Evolutionary conservation across 495 filamentous ascomycete genomes (phyloP).

Genomic region (Lichenothelia convexa): DNA sequence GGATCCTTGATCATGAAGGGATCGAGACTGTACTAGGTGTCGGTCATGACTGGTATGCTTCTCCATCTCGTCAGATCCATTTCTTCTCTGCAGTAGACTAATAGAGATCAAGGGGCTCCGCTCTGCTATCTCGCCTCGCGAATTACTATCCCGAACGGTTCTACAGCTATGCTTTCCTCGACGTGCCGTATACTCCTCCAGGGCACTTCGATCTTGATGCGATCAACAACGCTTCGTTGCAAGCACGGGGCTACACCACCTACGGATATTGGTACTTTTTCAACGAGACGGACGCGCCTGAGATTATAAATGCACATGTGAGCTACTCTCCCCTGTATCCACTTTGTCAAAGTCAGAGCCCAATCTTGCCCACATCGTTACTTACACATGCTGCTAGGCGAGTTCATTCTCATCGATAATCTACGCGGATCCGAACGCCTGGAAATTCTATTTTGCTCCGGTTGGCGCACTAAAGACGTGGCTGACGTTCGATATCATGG

Average conservation of each 20-base stretch:
- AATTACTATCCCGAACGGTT: background rate
- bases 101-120: background rate
- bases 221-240: background rate
- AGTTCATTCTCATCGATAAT: background rate
- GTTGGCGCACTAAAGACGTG: background rate
- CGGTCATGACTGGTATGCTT: constrained; percentile 16
- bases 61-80: background rate
- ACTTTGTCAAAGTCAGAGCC: background rate
- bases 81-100: background rate
- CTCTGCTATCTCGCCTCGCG: background rate
- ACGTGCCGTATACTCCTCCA: background rate
- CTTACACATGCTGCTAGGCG: background rate
- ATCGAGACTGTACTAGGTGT: constrained; percentile 14
- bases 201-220: background rate
- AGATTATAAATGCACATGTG: background rate
- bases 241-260: background rate
- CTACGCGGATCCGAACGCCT: background rate
- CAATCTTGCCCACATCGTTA: background rate
- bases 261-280: background rate
- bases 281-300: background rate
- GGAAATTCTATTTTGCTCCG: background rate
- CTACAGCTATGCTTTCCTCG: background rate
- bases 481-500: background rate
- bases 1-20: constrained; percentile 16
- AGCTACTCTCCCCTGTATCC: background rate